These are phyloP conservation scores for Circinella minor DNA, from an alignment of 371 early-diverging fungal genomes.

Conservation along the genomic window DNA sequence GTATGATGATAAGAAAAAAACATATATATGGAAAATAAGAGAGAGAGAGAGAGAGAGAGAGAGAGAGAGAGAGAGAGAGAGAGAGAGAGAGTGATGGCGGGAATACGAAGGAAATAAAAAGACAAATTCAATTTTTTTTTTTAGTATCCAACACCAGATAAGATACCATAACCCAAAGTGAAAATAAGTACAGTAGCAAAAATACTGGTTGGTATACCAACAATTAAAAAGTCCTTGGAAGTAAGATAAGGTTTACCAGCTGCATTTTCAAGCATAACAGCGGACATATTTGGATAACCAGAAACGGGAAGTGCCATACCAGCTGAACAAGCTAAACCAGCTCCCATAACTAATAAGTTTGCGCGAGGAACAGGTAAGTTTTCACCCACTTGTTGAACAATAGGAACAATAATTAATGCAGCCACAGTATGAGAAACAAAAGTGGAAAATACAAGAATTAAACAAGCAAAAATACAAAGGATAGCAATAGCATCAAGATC, in stretches of 20 bases:
- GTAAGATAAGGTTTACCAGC: constrained; percentile 87
- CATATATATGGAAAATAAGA: too few species aligned
- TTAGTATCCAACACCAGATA: constrained; percentile 62
- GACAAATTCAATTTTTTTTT: too few species aligned
- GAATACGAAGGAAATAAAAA: too few species aligned
- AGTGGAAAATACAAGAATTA: constrained; percentile 84
- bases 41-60: too few species aligned
- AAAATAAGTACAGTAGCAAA: constrained; percentile 72
- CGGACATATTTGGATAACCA: constrained; percentile 96
- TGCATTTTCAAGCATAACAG: constrained; percentile 90
- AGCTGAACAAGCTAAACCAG: constrained; percentile 54
- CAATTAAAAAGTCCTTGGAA: constrained; percentile 84
- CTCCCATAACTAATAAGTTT: constrained; percentile 86
- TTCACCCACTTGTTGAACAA: constrained; percentile 79
- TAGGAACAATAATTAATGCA: constrained; percentile 84
- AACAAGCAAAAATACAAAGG: constrained; percentile 65
- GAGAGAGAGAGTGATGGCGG: too few species aligned
- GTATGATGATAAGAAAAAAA: too few species aligned
- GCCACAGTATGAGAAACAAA: constrained; percentile 97
- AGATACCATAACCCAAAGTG: constrained; percentile 79
- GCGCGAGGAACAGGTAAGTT: constrained; percentile 80
- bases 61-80: too few species aligned
- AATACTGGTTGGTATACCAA: constrained; percentile 81
- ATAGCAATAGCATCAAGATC: constrained; percentile 69
- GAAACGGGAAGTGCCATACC: constrained; percentile 82